Evolutionary conservation across 148 eudicot genomes (phyloP).

Genomic region (Rhododendron vialii): DNA sequence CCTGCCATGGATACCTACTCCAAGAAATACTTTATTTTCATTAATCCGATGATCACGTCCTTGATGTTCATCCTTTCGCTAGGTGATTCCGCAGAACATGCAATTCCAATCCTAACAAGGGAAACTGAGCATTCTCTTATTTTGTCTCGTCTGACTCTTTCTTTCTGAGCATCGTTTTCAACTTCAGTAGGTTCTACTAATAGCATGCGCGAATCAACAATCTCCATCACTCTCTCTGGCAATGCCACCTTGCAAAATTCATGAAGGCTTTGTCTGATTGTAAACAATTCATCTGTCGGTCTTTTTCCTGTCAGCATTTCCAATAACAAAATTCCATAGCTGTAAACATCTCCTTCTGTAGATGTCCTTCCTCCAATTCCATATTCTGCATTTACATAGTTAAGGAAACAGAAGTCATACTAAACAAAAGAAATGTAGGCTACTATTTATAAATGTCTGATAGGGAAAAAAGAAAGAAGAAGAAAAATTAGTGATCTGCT

Average conservation of each 20-base stretch:
- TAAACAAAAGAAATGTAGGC: not conserved
- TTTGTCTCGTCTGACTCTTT: not conserved
- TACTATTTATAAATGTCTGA: not conserved
- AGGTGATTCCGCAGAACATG: slow-evolving; percentile 4
- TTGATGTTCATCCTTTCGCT: not conserved
- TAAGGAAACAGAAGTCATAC: not conserved
- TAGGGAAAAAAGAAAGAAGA: not conserved
- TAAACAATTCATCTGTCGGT: not conserved
- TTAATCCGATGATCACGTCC: not conserved
- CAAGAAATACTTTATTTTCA: not conserved
- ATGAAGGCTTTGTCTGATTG: not conserved
- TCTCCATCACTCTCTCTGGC: not conserved
- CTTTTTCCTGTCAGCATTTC: not conserved
- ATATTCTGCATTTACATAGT: not conserved
- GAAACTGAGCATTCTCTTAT: not conserved
- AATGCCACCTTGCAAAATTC: not conserved
- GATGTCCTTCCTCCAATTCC: not conserved
- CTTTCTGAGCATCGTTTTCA: not conserved
- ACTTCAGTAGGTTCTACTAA: not conserved
- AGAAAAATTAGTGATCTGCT: not conserved
- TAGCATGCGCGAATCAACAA: not conserved
- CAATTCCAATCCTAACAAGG: not conserved
- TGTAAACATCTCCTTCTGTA: not conserved
- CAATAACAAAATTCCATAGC: not conserved
- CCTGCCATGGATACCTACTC: not conserved